Conservation (phyloP, 257 asterid genomes). For the Gynochthodes officinalis region DNA sequence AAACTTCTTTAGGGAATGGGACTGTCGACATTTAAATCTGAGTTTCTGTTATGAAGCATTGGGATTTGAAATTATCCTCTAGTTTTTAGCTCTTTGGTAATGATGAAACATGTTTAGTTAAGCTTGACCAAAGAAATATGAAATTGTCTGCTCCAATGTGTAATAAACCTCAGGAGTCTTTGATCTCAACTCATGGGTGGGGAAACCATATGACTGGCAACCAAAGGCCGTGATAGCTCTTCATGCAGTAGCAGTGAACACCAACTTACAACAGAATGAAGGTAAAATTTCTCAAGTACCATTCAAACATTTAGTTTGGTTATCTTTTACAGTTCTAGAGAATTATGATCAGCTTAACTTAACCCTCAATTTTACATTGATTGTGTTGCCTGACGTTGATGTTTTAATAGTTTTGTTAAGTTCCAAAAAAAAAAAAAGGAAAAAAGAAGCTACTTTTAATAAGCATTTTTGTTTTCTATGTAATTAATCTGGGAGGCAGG, state of each 20-base stretch:
- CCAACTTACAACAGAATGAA: conserved; percentile 86
- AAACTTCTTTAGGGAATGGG: neutral
- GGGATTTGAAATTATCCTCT: neutral
- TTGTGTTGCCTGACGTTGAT: neutral
- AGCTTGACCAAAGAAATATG: neutral
- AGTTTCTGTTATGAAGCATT: neutral
- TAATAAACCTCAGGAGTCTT: conserved; percentile 51
- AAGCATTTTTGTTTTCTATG: neutral
- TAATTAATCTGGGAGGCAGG: conserved; percentile 42
- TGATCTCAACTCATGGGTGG: conserved; percentile 77
- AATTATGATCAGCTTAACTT: neutral
- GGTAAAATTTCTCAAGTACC: conserved; percentile 36
- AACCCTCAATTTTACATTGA: neutral
- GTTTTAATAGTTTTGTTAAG: neutral
- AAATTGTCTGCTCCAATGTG: conserved; percentile 5
- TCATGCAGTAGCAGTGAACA: conserved; percentile 81
- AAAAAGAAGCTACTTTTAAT: neutral
- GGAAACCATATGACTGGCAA: conserved; percentile 72
- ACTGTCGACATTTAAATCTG: neutral
- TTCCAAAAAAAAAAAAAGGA: neutral
- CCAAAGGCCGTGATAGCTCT: conserved; percentile 75
- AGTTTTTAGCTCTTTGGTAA: neutral
- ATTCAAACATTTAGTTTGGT: neutral
- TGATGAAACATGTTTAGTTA: neutral
- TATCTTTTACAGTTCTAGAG: neutral